Evolutionary conservation across 2,329 filamentous ascomycete genomes (phyloP).

Genomic region (Sporothrix mexicana): DNA sequence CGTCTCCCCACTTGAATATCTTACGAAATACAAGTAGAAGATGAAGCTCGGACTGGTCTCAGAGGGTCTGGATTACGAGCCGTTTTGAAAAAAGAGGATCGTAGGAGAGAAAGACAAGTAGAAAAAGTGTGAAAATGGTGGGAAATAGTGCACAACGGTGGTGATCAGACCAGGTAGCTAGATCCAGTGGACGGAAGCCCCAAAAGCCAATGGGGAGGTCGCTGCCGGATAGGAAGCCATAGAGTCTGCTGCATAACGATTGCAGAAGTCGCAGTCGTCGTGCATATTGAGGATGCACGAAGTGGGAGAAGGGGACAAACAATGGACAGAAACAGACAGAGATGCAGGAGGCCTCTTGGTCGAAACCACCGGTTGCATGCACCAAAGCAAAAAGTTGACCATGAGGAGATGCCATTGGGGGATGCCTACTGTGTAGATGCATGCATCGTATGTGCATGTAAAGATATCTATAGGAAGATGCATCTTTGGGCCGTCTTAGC

Average conservation of each 20-base stretch:
- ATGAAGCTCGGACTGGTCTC: conserved; percentile 11
- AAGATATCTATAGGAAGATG: not conserved
- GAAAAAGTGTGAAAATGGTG: not conserved
- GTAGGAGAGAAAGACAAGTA: not conserved
- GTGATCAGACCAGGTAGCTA: not conserved
- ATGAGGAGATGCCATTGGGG: not conserved
- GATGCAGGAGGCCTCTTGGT: conserved; percentile 25
- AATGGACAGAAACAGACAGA: not conserved
- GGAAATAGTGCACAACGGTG: not conserved
- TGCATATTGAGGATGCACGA: conserved; percentile 25
- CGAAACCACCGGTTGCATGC: conserved; percentile 10
- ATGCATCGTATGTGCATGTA: not conserved
- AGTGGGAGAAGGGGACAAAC: not conserved
- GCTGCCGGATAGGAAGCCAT: not conserved
- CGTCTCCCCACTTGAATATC: not conserved
- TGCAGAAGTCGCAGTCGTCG: not conserved
- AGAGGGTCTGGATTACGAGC: not conserved
- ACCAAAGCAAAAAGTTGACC: conserved; percentile 9
- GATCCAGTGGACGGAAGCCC: too few species aligned
- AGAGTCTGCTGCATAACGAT: not conserved
- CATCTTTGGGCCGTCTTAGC: not conserved
- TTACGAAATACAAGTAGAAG: too few species aligned
- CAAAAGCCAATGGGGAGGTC: not conserved
- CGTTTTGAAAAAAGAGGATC: not conserved
- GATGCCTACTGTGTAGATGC: not conserved